A percentile compares a stretch with the other conserved stretches of the same genome.
Evolutionary conservation across 106 monocot species (phyloP).

Genomic region (Narthecium ossifragum): DNA sequence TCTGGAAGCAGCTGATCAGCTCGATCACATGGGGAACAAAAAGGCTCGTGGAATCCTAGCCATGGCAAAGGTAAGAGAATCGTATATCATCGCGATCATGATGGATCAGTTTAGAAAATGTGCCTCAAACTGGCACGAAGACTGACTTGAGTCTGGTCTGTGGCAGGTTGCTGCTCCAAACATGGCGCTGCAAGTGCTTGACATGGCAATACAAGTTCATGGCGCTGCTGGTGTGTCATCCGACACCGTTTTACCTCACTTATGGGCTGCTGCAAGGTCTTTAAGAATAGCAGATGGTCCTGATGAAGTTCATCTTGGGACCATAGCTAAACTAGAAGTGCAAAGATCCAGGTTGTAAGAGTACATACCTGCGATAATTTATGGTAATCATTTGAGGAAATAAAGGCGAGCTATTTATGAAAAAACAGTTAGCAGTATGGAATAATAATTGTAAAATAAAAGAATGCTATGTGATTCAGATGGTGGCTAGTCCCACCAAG

Average conservation of each 20-base stretch:
- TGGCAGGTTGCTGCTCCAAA: slow-evolving; percentile 86
- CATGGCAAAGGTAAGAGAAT: slow-evolving; percentile 78
- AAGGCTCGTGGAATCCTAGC: slow-evolving; percentile 75
- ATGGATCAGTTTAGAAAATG: not conserved
- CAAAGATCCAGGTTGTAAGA: slow-evolving; percentile 53
- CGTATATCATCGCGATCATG: not conserved
- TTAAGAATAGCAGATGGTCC: slow-evolving; percentile 95
- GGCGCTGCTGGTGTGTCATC: slow-evolving; percentile 91
- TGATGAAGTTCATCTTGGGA: slow-evolving; percentile 96
- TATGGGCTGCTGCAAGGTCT: slow-evolving; percentile 86
- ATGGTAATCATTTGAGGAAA: not conserved
- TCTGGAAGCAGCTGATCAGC: slow-evolving; percentile 86
- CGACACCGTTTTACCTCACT: slow-evolving; percentile 74
- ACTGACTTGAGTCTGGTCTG: not conserved
- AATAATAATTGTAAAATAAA: too few relatives aligned
- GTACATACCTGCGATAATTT: not conserved
- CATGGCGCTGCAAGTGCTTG: slow-evolving; percentile 89
- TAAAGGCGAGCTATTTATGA: too few relatives aligned
- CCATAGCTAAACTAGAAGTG: slow-evolving; percentile 88
- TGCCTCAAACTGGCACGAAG: not conserved
- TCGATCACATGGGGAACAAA: slow-evolving; percentile 82
- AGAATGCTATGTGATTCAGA: too few relatives aligned
- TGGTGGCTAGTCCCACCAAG: too few relatives aligned
- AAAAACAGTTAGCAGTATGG: too few relatives aligned
- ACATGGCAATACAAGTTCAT: slow-evolving; percentile 94